Evolutionary conservation across 768 basidiomycete genomes (phyloP).

Genomic region (Lactarius vividus): DNA sequence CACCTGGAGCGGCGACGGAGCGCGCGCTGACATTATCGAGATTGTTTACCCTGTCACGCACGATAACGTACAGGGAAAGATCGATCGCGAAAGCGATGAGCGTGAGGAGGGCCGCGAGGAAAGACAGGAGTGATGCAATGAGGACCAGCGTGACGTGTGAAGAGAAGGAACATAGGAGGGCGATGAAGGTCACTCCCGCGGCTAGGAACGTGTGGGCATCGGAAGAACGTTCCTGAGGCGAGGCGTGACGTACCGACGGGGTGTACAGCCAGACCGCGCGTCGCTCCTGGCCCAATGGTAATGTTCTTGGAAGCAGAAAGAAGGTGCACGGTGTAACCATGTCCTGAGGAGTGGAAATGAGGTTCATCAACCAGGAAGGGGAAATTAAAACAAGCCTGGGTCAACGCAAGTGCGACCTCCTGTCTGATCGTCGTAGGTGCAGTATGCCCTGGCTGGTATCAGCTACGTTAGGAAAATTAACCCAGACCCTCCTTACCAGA

Average conservation of each 20-base stretch:
- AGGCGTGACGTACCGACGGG: constrained; percentile 54
- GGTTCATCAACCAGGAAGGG: neutral
- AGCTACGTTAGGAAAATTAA: constrained; percentile 10
- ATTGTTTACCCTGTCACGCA: constrained; percentile 55
- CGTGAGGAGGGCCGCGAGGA: constrained; percentile 66
- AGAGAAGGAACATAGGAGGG: constrained; percentile 60
- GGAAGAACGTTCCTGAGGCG: neutral
- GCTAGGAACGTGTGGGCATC: constrained; percentile 34
- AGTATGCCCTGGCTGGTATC: constrained; percentile 51
- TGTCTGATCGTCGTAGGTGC: constrained; percentile 44
- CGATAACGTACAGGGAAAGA: constrained; percentile 64
- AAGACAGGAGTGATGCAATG: constrained; percentile 49
- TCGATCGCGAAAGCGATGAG: constrained; percentile 75
- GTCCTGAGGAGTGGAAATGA: constrained; percentile 36
- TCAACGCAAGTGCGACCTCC: constrained; percentile 48
- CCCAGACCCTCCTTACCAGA: constrained; percentile 48
- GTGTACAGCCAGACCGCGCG: constrained; percentile 69
- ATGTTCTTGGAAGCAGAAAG: constrained; percentile 38
- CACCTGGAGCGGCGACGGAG: constrained; percentile 65
- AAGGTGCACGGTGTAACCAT: constrained; percentile 53
- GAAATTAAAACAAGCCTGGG: constrained; percentile 39
- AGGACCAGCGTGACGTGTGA: constrained; percentile 48
- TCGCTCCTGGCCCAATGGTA: constrained; percentile 58
- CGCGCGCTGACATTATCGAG: constrained; percentile 43
- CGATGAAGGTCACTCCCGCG: constrained; percentile 57